Evolutionary conservation across 495 filamentous ascomycete genomes (phyloP), one percentile per base, ranked within the genome.

Genomic region (Aspergillus baeticus): DNA sequence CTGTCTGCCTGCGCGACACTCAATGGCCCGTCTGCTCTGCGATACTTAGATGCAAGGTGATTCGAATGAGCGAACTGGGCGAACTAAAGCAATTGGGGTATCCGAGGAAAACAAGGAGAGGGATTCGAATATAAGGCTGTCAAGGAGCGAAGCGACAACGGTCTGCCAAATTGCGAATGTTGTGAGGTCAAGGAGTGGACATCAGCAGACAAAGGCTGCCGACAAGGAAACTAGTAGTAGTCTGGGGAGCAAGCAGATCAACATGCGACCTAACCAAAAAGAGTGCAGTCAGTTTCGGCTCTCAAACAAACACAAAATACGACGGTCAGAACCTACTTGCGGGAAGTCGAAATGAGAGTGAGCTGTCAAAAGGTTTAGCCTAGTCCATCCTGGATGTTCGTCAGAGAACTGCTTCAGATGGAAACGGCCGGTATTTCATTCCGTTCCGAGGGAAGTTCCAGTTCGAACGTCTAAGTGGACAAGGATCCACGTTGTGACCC

Each of bases 161-260:
- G 17, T n/a, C 49, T 8, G 26, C 26, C 4, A 29, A 8, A 29
- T 36, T 38, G 35, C 23, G 31, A 50, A 38, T 8, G 42, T 54
- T 41, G 34, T 22, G 55, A 52, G 41, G 60, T 48, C 56, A 70
- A 70, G 54, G 68, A 70, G 63, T 42, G 68, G 65, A 70, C 65
- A 64, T 68, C 62, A 63, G 57, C 61, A 57, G 63, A 41, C 35
- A 43, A 17, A 46, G 21, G 43, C 59, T 65, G 61, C 58, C 55
- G 65, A 68, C 63, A 61, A 63, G 54, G 43, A 35, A 59, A 60
- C 26, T 29, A 29, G 26, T 37, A n/a, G n/a, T 56, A 60, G 33
- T 39, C 21, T 41, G 42, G 57, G 18, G 31, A 43, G 46, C 17
- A 18, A 50, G 33, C 34, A 14, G 36, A 37, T 50, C 47, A 38